Evolutionary conservation across 1,284 basidiomycete species (phyloP).

Genomic region (Coniophora puteana): DNA sequence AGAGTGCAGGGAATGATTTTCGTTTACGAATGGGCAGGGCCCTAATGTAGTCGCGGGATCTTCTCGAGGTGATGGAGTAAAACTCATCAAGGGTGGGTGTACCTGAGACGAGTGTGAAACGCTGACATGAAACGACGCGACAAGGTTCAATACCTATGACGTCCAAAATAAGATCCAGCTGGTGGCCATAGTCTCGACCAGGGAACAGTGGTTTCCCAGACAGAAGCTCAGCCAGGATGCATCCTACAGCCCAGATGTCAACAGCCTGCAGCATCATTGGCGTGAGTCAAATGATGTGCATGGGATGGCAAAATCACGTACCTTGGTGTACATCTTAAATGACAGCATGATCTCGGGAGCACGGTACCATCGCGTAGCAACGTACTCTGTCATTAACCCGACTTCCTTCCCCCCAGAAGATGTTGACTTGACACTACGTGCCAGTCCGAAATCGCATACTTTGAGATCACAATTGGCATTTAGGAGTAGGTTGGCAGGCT

Average conservation of each 20-base stretch:
- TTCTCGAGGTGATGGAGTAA: conserved; percentile 78
- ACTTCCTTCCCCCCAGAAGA: conserved; percentile 61
- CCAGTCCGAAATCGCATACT: conserved; percentile 83
- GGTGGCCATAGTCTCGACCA: conserved; percentile 86
- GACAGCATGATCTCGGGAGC: conserved; percentile 89
- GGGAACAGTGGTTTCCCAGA: conserved; percentile 81
- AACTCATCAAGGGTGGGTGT: conserved; percentile 88
- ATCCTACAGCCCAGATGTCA: conserved; percentile 86
- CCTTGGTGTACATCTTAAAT: conserved; percentile 83
- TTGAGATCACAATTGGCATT: conserved; percentile 88
- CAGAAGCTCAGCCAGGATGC: conserved; percentile 87
- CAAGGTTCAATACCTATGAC: conserved; percentile 56
- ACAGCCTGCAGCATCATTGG: conserved; percentile 48
- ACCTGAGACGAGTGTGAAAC: conserved; percentile 28
- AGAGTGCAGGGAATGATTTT: conserved; percentile 55
- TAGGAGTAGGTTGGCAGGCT: conserved; percentile 77
- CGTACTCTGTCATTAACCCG: conserved; percentile 82
- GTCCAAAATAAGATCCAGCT: conserved; percentile 82
- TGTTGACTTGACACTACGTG: conserved; percentile 64
- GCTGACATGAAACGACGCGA: conserved; percentile 1
- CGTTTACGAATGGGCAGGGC: conserved; percentile 71
- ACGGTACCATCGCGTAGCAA: conserved; percentile 83
- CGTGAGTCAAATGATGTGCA: conserved; percentile 6
- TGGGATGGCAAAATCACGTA: conserved; percentile 14
- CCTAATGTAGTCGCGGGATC: conserved; percentile 84